Evolutionary conservation across 2,329 filamentous ascomycete species (phyloP).

Genomic region (Cordyceps cateniannulata): DNA sequence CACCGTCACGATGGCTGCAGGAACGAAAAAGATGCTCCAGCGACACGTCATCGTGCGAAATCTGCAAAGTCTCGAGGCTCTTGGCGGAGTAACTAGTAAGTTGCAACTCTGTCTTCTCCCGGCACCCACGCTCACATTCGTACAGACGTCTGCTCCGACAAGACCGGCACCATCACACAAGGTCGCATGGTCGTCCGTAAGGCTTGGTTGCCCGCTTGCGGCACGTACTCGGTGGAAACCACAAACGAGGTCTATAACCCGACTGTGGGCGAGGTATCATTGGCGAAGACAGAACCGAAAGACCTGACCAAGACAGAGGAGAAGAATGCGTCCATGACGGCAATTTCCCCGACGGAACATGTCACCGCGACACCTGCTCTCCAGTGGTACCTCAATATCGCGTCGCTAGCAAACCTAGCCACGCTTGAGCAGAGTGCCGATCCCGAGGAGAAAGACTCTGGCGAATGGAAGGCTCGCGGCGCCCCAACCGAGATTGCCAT

Average conservation of each 20-base stretch:
- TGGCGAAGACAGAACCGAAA: constrained; percentile 15
- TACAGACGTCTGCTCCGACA: constrained; percentile 25
- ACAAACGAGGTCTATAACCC: constrained; percentile 25
- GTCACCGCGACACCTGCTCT: constrained; percentile 30
- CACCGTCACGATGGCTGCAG: constrained; percentile 48
- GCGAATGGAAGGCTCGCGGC: constrained; percentile 36
- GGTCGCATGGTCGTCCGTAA: constrained; percentile 24
- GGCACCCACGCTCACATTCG: background rate
- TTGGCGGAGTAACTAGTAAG: constrained; percentile 42
- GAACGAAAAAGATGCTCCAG: constrained; percentile 40
- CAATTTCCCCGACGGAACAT: constrained; percentile 32
- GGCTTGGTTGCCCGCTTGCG: constrained; percentile 26
- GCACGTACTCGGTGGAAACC: constrained; percentile 27
- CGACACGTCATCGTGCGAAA: constrained; percentile 43
- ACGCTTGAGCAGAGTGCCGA: constrained; percentile 41
- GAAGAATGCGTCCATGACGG: constrained; percentile 11
- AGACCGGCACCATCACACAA: constrained; percentile 30
- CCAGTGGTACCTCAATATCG: constrained; percentile 48
- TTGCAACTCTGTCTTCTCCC: constrained; percentile 12
- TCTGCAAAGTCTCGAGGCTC: constrained; percentile 39
- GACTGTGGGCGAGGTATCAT: constrained; percentile 19
- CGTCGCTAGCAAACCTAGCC: constrained; percentile 55
- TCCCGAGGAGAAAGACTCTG: constrained; percentile 18
- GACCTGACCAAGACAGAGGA: constrained; percentile 5
- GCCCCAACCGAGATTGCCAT: constrained; percentile 52